Evolutionary conservation across 768 basidiomycete species (phyloP).

Genomic region (Pilatotrama ljubarskyi): DNA sequence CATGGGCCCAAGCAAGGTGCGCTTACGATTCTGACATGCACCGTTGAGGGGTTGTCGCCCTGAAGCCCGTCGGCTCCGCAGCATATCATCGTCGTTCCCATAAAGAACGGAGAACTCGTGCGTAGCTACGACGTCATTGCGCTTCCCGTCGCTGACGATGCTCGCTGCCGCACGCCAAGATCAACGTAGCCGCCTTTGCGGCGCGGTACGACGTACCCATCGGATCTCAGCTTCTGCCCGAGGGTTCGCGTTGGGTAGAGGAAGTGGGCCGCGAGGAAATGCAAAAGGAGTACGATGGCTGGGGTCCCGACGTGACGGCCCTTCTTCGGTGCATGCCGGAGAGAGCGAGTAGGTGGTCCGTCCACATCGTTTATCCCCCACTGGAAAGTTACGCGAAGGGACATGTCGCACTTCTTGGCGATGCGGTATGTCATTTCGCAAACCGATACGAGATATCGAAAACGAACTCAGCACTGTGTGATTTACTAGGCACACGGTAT

Average conservation of each 20-base stretch:
- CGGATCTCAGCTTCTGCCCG: slow-evolving; percentile 12
- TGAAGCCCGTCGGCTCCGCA: slow-evolving; percentile 22
- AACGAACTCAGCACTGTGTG: no score
- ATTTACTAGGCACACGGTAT: slow-evolving; percentile 48
- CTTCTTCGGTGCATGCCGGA: slow-evolving; percentile 43
- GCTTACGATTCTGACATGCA: not conserved
- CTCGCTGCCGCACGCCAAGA: slow-evolving; percentile 24
- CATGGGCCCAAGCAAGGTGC: slow-evolving; percentile 40
- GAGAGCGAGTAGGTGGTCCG: slow-evolving; percentile 51
- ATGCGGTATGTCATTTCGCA: slow-evolving; percentile 36
- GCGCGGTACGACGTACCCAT: slow-evolving; percentile 29
- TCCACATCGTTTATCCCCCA: slow-evolving; percentile 50
- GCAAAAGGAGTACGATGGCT: slow-evolving; percentile 43
- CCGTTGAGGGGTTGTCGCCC: not conserved
- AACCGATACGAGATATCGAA: not conserved
- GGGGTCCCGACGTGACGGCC: slow-evolving; percentile 45
- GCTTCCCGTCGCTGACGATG: not conserved
- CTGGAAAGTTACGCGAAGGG: slow-evolving; percentile 45
- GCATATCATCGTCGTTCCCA: slow-evolving; percentile 56
- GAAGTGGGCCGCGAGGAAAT: slow-evolving; percentile 43
- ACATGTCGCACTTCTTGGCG: slow-evolving; percentile 52
- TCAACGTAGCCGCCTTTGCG: slow-evolving; percentile 48
- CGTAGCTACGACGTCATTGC: not conserved
- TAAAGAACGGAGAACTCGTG: slow-evolving; percentile 45
- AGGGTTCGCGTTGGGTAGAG: slow-evolving; percentile 40